Percentiles rank a stretch among this genome's conserved stretches.
These are phyloP conservation scores for Dioszegia aurantiaca DNA, from an alignment of 768 basidiomycete genomes.

Conservation along the genomic window DNA sequence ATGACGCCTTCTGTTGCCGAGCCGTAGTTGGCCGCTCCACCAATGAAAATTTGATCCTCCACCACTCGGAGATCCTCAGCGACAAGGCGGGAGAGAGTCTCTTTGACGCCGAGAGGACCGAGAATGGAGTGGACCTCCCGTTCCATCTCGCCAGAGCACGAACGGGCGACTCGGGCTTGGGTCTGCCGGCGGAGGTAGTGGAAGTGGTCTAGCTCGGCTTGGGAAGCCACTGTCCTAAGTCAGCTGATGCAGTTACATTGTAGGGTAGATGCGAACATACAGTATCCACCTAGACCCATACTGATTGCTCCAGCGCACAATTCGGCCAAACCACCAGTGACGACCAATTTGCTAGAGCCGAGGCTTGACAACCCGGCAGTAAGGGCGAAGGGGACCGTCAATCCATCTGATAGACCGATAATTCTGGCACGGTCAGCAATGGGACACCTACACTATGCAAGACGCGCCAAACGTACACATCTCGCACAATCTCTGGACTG, in stretches of 20 bases:
- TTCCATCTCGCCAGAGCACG: conserved; percentile 93
- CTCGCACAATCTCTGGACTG: conserved; percentile 43
- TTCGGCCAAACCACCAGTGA: conserved; percentile 90
- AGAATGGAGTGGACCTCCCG: conserved; percentile 86
- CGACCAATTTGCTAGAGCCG: conserved; percentile 84
- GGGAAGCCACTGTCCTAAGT: conserved; percentile 66
- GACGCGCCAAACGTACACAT: conserved; percentile 35
- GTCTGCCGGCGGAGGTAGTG: conserved; percentile 74
- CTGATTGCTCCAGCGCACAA: conserved; percentile 94
- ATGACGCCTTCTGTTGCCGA: conserved; percentile 27
- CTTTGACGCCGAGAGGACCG: conserved; percentile 84
- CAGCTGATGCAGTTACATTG: background rate
- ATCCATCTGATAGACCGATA: conserved; percentile 50
- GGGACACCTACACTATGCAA: background rate
- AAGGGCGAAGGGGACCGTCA: conserved; percentile 52
- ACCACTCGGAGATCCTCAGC: conserved; percentile 64
- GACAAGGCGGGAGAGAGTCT: conserved; percentile 71
- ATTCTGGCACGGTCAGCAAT: conserved; percentile 31
- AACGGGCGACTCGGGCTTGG: conserved; percentile 74
- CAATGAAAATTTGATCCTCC: conserved; percentile 35
- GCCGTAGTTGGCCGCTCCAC: conserved; percentile 47
- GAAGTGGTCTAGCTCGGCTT: conserved; percentile 93
- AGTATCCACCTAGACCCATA: conserved; percentile 96
- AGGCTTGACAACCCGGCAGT: conserved; percentile 63
- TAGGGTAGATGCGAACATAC: conserved; percentile 15